Conservation (phyloP, 495 filamentous ascomycete species). For the Lasiosphaeria hispida region DNA sequence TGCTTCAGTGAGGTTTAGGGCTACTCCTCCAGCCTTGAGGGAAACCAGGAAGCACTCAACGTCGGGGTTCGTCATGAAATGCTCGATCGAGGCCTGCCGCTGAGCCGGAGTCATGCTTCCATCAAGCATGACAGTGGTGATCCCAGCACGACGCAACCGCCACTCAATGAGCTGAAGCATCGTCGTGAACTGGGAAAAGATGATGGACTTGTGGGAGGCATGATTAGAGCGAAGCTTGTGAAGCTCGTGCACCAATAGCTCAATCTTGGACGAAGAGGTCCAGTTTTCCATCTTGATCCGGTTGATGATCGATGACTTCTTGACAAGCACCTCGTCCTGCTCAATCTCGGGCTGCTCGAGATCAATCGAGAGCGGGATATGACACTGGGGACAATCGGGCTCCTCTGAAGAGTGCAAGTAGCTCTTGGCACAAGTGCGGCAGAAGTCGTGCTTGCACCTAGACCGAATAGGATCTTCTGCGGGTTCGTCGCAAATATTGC, state of each 20-base stretch:
- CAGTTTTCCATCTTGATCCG: slow-evolving; percentile 96
- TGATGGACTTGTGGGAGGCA: slow-evolving; percentile 90
- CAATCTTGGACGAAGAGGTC: slow-evolving; percentile 97
- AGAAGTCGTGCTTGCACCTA: slow-evolving; percentile 92
- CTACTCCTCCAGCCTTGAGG: slow-evolving; percentile 92
- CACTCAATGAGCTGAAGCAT: slow-evolving; percentile 98
- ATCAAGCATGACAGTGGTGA: slow-evolving; percentile 96
- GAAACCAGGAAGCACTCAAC: slow-evolving; percentile 95
- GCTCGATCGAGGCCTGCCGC: slow-evolving; percentile 81
- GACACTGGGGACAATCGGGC: slow-evolving; percentile 87
- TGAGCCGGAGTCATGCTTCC: slow-evolving; percentile 93
- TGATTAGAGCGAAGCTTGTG: slow-evolving; percentile 86
- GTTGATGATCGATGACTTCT: slow-evolving; percentile 95
- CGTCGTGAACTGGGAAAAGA: slow-evolving; percentile 95
- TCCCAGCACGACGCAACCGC: slow-evolving; percentile 89
- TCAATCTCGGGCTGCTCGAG: slow-evolving; percentile 91
- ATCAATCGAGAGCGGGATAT: slow-evolving; percentile 85
- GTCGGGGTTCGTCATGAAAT: slow-evolving; percentile 91
- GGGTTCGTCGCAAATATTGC: slow-evolving; percentile 90
- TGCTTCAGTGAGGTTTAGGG: slow-evolving; percentile 91
- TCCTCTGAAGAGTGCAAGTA: slow-evolving; percentile 73
- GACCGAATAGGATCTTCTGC: slow-evolving; percentile 93
- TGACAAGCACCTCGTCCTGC: slow-evolving; percentile 76
- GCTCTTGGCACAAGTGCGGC: slow-evolving; percentile 80
- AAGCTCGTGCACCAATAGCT: slow-evolving; percentile 89